Conservation (phyloP, 208 protist genomes). For the Leishmania guyanensis region DNA sequence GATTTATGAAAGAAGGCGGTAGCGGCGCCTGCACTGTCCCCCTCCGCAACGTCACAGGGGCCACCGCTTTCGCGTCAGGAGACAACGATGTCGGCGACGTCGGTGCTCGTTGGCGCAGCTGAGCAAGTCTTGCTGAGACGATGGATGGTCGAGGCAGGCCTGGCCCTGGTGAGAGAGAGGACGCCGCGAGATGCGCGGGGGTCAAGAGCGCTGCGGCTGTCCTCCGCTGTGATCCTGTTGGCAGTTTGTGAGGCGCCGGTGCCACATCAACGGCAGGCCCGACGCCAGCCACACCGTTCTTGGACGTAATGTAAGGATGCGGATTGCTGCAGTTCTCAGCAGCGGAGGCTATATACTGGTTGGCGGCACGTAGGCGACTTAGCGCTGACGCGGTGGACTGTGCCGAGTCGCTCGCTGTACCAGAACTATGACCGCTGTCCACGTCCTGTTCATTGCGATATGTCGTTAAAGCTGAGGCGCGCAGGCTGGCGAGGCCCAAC, state of each 20-base stretch:
- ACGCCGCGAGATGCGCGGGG: not conserved
- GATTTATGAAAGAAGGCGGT: not conserved
- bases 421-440: not conserved
- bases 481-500: not conserved
- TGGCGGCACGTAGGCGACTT: slow-evolving; percentile 2
- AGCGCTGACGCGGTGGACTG: not conserved
- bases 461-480: not conserved
- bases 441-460: not conserved
- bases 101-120: slow-evolving; percentile 15
- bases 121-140: not conserved
- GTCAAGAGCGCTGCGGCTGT: not conserved
- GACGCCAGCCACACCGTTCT: not conserved
- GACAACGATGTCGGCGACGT: not conserved
- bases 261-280: not conserved
- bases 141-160: not conserved
- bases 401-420: not conserved
- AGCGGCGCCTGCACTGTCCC: not conserved
- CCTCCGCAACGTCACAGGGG: not conserved
- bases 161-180: not conserved
- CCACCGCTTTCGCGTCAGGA: too few species aligned
- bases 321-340: not conserved
- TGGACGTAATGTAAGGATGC: not conserved
- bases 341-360: not conserved
- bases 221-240: not conserved
- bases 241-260: not conserved